phyloP scores from a whole-genome alignment of 495 filamentous ascomycete genomes.

The Mytilinidion resinicola region DNA sequence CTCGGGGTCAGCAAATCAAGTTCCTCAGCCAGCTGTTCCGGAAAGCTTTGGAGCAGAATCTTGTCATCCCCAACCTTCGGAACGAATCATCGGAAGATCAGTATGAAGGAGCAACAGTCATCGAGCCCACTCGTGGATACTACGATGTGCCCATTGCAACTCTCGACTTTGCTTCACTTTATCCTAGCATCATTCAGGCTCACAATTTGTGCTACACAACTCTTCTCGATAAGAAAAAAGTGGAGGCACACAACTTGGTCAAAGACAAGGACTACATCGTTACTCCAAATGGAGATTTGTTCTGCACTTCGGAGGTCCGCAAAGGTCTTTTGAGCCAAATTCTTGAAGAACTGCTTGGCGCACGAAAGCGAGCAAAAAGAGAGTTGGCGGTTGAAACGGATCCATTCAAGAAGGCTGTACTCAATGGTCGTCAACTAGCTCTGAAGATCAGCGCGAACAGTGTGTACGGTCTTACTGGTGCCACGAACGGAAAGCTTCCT shows the following conservation, averaged over 20 bases:
- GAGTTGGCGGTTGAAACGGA: conserved; percentile 89
- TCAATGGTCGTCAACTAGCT: conserved; percentile 95
- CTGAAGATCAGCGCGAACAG: conserved; percentile 96
- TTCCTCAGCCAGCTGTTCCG: conserved; percentile 97
- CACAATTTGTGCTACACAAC: conserved; percentile 99
- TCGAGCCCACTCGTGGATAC: conserved; percentile 87
- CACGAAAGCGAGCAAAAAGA: conserved; percentile 87
- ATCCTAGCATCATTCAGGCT: conserved; percentile 97
- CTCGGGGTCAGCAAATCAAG: conserved; percentile 92
- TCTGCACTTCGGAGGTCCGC: conserved; percentile 77
- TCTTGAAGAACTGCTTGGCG: conserved; percentile 81
- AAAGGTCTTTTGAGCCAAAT: conserved; percentile 94
- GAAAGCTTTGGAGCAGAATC: conserved; percentile 81
- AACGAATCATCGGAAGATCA: conserved; percentile 64
- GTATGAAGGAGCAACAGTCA: conserved; percentile 97
- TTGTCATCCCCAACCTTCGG: conserved; percentile 84
- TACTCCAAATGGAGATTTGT: conserved; percentile 90
- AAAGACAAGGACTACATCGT: conserved; percentile 94
- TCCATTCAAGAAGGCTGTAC: conserved; percentile 91
- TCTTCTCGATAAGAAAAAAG: conserved; percentile 68
- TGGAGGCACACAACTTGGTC: conserved; percentile 64
- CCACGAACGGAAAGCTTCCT: conserved; percentile 90
- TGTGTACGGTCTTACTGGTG: conserved; percentile 95
- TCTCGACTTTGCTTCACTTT: conserved; percentile 96
- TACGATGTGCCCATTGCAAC: conserved; percentile 93